phyloP scores from a whole-genome alignment of 441 rosid species.

The Pelargonium australe region DNA sequence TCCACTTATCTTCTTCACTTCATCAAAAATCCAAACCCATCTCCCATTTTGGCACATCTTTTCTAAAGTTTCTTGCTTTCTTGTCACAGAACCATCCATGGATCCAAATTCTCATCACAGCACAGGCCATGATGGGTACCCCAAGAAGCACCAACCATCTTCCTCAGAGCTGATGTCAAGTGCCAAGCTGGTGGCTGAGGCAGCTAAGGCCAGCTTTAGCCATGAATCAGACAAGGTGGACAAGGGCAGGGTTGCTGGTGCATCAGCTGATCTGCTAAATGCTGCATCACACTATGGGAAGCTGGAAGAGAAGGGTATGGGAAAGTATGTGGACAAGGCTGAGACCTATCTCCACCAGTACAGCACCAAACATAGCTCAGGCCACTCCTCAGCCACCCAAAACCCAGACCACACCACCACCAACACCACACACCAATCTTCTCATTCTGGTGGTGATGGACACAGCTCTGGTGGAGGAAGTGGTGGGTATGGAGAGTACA shows the following conservation, averaged over 20 bases:
- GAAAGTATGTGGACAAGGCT: slow-evolving; percentile 56
- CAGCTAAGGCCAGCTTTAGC: slow-evolving; percentile 41
- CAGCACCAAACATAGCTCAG: slow-evolving; percentile 20
- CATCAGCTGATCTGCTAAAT: slow-evolving; percentile 49
- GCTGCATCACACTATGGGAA: slow-evolving; percentile 56
- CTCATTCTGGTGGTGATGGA: slow-evolving; percentile 11
- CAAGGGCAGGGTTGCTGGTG: slow-evolving; percentile 46
- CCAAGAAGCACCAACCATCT: slow-evolving; percentile 26
- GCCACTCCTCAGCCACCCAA: slow-evolving; percentile 4
- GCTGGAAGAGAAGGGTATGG: slow-evolving; percentile 43
- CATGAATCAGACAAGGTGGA: slow-evolving; percentile 39
- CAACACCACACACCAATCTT: not conserved
- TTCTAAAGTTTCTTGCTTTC: not conserved
- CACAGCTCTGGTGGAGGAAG: too few species aligned
- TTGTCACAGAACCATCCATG: slow-evolving; percentile 4
- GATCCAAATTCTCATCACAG: slow-evolving; percentile 14
- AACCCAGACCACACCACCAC: not conserved
- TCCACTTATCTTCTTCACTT: not conserved
- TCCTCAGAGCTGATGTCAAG: slow-evolving; percentile 49
- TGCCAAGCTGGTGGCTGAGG: slow-evolving; percentile 56
- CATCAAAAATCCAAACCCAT: slow-evolving; percentile 6
- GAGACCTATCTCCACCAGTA: slow-evolving; percentile 55
- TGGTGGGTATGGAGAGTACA: slow-evolving; percentile 38
- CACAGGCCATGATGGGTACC: not conserved
- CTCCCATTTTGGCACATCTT: not conserved